Evolutionary conservation across 495 filamentous ascomycete genomes (phyloP).

Genomic region (Poronia punctata): DNA sequence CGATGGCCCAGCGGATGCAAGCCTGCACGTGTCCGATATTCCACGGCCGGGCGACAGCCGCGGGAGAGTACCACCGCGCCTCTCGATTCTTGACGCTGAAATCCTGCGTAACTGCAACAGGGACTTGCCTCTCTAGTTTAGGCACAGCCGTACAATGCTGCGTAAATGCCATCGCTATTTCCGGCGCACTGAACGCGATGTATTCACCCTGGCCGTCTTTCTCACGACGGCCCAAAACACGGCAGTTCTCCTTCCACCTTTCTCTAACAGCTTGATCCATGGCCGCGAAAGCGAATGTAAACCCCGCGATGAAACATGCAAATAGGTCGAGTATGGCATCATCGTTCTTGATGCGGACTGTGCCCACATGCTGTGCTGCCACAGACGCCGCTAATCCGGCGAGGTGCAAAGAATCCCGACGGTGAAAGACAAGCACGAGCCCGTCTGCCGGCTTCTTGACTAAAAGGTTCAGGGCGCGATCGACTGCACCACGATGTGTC

Average conservation of each 20-base stretch:
- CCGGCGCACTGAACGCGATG: constrained; percentile 47
- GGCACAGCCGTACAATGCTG: constrained; percentile 40
- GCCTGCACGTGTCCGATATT: constrained; percentile 46
- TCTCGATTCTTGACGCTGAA: constrained; percentile 51
- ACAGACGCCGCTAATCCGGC: constrained; percentile 47
- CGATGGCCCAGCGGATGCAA: constrained; percentile 54
- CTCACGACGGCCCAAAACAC: constrained; percentile 40
- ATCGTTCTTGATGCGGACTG: constrained; percentile 39
- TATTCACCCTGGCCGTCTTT: constrained; percentile 30
- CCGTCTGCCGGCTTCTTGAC: constrained; percentile 36
- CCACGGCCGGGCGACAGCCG: constrained; percentile 42
- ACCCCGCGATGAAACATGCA: constrained; percentile 48
- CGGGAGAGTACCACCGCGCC: constrained; percentile 40
- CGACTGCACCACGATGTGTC: constrained; percentile 40
- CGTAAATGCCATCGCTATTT: constrained; percentile 49
- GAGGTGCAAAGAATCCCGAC: constrained; percentile 35
- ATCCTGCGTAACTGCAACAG: constrained; percentile 27
- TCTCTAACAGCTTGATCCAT: constrained; percentile 29
- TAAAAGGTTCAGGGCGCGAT: constrained; percentile 46
- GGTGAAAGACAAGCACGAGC: constrained; percentile 52
- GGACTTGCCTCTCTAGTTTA: constrained; percentile 43
- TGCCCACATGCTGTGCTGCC: constrained; percentile 45
- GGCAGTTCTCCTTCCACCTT: constrained; percentile 48
- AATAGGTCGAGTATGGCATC: constrained; percentile 48
- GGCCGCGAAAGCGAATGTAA: constrained; percentile 27